These are phyloP conservation scores for Hapsidospora chrysogenum DNA, from an alignment of 495 filamentous ascomycete genomes.

Conservation along the genomic window DNA sequence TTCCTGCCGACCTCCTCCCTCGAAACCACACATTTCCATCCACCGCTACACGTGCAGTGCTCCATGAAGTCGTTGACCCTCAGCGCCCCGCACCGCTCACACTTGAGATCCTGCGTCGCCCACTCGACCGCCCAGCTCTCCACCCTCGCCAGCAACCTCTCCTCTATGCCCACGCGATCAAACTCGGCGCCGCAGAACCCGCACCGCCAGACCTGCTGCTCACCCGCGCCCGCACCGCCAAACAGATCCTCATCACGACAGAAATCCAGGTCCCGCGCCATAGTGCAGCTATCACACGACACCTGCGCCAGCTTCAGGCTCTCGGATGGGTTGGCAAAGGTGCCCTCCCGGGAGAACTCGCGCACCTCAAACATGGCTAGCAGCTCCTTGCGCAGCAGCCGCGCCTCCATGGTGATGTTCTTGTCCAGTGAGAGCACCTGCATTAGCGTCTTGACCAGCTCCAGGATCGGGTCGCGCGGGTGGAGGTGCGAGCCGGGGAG, in stretches of 20 bases:
- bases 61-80: slow-evolving; percentile 90
- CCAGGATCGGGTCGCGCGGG: slow-evolving; percentile 56
- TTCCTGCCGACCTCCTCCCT: slow-evolving; percentile 47
- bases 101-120: slow-evolving; percentile 83
- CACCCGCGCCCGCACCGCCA: slow-evolving; percentile 10
- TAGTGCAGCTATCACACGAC: slow-evolving; percentile 73
- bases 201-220: slow-evolving; percentile 54
- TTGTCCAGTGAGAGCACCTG: slow-evolving; percentile 82
- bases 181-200: slow-evolving; percentile 59
- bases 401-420: slow-evolving; percentile 69
- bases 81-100: slow-evolving; percentile 44
- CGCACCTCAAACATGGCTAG: slow-evolving; percentile 81
- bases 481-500: slow-evolving; percentile 58
- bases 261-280: slow-evolving; percentile 77
- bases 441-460: slow-evolving; percentile 81
- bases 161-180: slow-evolving; percentile 63
- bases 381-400: slow-evolving; percentile 74
- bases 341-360: slow-evolving; percentile 77
- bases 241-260: slow-evolving; percentile 83
- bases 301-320: slow-evolving; percentile 56
- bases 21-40: slow-evolving; percentile 58
- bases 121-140: slow-evolving; percentile 62
- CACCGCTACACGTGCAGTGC: slow-evolving; percentile 82
- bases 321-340: slow-evolving; percentile 72
- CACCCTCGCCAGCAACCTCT: slow-evolving; percentile 61